Percentiles rank a stretch among this genome's conserved stretches.
phyloP scores from a whole-genome alignment of 1,284 basidiomycete genomes.

The Afroboletus lepidellus region DNA sequence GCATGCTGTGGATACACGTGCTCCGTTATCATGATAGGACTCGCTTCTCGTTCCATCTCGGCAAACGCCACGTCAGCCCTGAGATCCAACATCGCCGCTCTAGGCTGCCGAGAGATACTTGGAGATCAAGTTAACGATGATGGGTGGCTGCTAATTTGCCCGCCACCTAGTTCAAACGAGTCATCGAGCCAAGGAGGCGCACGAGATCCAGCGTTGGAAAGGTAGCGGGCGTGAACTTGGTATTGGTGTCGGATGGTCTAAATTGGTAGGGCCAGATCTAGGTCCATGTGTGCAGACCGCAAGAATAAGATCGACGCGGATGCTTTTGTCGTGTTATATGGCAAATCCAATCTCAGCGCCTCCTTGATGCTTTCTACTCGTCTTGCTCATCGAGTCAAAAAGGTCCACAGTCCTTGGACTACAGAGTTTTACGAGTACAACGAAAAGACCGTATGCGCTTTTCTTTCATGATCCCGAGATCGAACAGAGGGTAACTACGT shows the following conservation, averaged over 20 bases:
- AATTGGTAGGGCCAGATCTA: constrained; percentile 36
- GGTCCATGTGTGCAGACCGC: constrained; percentile 5
- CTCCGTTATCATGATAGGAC: constrained; percentile 7
- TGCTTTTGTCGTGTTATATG: constrained; percentile 62
- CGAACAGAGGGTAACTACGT: neutral
- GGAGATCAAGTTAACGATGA: constrained; percentile 18
- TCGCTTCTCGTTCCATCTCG: neutral
- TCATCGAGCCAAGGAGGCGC: constrained; percentile 54
- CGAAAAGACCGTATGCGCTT: constrained; percentile 47
- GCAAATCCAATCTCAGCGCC: constrained; percentile 48
- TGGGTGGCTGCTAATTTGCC: neutral
- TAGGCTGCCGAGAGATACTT: constrained; percentile 56
- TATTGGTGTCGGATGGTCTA: constrained; percentile 63
- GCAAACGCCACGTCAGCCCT: constrained; percentile 3
- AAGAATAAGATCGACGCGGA: constrained; percentile 44
- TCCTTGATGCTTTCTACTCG: constrained; percentile 46
- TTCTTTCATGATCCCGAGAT: constrained; percentile 30
- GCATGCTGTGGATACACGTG: constrained; percentile 15
- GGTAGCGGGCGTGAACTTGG: constrained; percentile 44
- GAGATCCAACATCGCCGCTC: constrained; percentile 60
- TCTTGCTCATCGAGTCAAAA: neutral
- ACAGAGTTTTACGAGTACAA: constrained; percentile 1
- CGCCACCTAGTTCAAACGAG: constrained; percentile 44
- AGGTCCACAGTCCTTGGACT: constrained; percentile 47
- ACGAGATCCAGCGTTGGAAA: constrained; percentile 46